Base-by-base conservation (phyloP, 331 rosid species). In the Cydonia oblonga region DNA sequence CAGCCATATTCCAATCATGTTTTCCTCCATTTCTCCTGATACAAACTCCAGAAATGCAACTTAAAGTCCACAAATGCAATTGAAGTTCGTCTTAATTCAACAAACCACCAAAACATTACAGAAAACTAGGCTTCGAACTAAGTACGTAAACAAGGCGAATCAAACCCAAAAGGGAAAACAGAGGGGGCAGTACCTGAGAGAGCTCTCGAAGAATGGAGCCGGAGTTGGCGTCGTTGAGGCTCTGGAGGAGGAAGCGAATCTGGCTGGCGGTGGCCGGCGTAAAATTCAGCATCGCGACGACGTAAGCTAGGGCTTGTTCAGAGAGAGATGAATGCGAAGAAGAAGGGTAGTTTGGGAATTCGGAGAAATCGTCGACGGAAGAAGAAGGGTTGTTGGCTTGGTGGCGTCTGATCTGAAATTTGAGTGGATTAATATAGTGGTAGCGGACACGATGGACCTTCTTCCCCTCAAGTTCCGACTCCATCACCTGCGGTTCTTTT, bases 191-290 rank as follows among this genome's bases (percentile, higher is more conserved):
- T 72, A 91, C 99, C 97, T 86, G 93, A 46, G 77, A 85, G 63
- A 91, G 96, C 80, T 88, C 93, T 6, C 68, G 86, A 73, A 87
- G 81, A 76, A 95, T 69, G 52, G 92, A 83, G 83, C 90, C 99
- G 33, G 81, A 79, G 89, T 87, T 91, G 78, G 87, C 80, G n/a
- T 91, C 86, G 78, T 82, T 83, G 77, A 91, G 76, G 76, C 92
- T 87, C 67, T 75, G 90, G 54, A 95, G 96, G 72, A 91, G 88
- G 74, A 88, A 88, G 10, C 96, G 97, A 86, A 95, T 89, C 87
- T 91, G 97, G 74, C 76, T 84, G 66, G 96, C 83, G 60, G 85
- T 63, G 28, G 83, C 73, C 70, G 86, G 78, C 72, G 96, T 85
- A 58, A 95, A 88, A 68, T 29, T 82, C 76, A 88, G 69, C 97